A percentile compares a stretch with the other conserved stretches of the same genome.
Evolutionary conservation across 1,284 basidiomycete genomes (phyloP).

Genomic region (Vanrija humicola): DNA sequence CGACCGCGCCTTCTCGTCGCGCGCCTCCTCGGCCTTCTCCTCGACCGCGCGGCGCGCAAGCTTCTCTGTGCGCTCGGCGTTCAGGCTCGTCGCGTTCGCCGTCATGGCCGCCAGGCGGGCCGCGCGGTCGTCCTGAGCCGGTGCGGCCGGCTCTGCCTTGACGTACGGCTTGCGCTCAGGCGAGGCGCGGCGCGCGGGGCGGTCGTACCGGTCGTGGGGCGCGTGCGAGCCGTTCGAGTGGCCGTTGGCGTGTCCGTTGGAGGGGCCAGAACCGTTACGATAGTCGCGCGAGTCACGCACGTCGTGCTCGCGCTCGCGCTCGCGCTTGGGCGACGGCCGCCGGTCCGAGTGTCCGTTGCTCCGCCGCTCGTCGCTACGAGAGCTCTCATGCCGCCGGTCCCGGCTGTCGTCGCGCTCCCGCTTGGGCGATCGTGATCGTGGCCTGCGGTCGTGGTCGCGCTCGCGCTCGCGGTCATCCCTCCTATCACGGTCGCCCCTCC

Average conservation of each 20-base stretch:
- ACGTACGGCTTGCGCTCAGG: slow-evolving; percentile 22
- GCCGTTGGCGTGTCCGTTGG: background rate
- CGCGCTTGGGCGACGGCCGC: background rate
- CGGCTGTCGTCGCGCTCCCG: slow-evolving; percentile 10
- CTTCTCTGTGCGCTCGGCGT: slow-evolving; percentile 30
- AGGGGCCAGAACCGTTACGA: slow-evolving; percentile 17
- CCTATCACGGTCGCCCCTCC: background rate
- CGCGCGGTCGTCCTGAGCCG: slow-evolving; percentile 57
- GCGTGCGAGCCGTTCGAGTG: background rate
- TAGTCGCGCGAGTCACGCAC: background rate
- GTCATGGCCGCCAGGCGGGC: slow-evolving; percentile 84
- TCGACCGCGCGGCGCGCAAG: slow-evolving; percentile 28
- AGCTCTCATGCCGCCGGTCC: slow-evolving; percentile 19
- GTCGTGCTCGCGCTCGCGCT: background rate
- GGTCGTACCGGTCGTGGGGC: slow-evolving; percentile 19
- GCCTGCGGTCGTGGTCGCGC: slow-evolving; percentile 3
- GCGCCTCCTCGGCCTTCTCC: slow-evolving; percentile 25
- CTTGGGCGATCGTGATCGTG: slow-evolving; percentile 17
- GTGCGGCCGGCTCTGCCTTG: slow-evolving; percentile 7
- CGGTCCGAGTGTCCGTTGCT: background rate
- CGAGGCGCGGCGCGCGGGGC: slow-evolving; percentile 28
- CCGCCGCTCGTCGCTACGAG: background rate
- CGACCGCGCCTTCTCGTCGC: slow-evolving; percentile 33
- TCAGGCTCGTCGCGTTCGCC: slow-evolving; percentile 61
- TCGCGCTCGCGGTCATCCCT: slow-evolving; percentile 14